Conservation (phyloP, 257 asterid species). For the Solanum piurae region DNA sequence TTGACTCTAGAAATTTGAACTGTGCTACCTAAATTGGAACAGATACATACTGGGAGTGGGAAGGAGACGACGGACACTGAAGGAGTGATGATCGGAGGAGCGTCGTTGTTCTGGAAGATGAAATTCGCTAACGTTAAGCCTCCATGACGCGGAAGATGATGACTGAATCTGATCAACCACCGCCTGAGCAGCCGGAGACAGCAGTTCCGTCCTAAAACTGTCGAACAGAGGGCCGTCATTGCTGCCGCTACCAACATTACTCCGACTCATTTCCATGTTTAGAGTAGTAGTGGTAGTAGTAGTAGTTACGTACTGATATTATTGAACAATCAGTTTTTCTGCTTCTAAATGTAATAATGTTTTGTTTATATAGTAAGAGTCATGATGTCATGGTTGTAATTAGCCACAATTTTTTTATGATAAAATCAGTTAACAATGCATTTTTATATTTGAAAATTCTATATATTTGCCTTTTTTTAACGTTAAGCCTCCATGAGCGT, state of each 20-base stretch:
- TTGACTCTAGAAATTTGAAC: background rate
- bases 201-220: conserved; percentile 3
- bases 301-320: background rate
- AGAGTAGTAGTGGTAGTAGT: background rate
- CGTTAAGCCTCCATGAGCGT: no score
- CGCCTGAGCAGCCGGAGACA: conserved; percentile 5
- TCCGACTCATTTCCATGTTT: background rate
- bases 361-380: background rate
- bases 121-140: background rate
- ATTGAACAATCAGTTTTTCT: background rate
- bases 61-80: background rate
- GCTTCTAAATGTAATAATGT: background rate
- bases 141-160: background rate
- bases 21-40: background rate
- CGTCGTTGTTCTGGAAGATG: background rate
- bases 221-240: background rate
- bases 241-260: background rate
- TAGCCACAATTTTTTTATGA: background rate
- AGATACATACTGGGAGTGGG: background rate
- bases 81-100: background rate
- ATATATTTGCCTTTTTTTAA: no score
- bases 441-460: background rate
- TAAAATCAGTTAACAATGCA: background rate
- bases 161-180: background rate
- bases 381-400: background rate